phyloP scores from a whole-genome alignment of 495 filamentous ascomycete genomes.

The Podospora australis region DNA sequence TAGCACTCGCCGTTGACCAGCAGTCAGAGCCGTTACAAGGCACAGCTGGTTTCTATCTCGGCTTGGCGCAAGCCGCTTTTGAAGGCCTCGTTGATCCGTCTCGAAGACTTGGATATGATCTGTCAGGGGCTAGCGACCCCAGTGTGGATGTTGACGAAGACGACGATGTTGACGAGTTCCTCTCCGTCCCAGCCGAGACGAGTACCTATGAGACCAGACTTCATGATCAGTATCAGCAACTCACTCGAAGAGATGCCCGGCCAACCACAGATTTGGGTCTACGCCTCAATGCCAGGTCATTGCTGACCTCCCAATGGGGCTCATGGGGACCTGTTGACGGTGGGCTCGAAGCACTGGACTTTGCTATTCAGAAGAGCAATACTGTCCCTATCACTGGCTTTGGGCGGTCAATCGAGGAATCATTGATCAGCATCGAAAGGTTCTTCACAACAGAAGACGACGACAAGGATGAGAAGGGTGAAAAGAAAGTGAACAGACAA shows the following conservation, averaged over 20 bases:
- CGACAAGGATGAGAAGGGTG: neutral
- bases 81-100: conserved; percentile 50
- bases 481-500: neutral
- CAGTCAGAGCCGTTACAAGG: conserved; percentile 44
- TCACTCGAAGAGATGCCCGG: conserved; percentile 11
- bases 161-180: neutral
- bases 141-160: neutral
- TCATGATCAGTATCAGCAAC: conserved; percentile 16
- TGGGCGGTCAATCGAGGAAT: conserved; percentile 7
- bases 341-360: conserved; percentile 14
- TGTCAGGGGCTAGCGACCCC: conserved; percentile 28
- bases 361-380: conserved; percentile 31
- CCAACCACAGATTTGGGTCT: conserved; percentile 19
- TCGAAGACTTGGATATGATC: conserved; percentile 51
- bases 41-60: conserved; percentile 44
- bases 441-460: neutral
- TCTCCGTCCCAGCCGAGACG: neutral
- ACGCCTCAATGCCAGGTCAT: conserved; percentile 9
- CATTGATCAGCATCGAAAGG: neutral
- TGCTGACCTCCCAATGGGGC: neutral
- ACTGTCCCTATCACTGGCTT: conserved; percentile 33
- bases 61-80: conserved; percentile 45
- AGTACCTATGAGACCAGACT: conserved; percentile 10
- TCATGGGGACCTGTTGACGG: neutral
- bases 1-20: conserved; percentile 55